Percentiles rank a stretch among this genome's conserved stretches.
Evolutionary conservation across 192 early-diverging fungal genomes (phyloP).

Genomic region (Kickxella alabastrina): DNA sequence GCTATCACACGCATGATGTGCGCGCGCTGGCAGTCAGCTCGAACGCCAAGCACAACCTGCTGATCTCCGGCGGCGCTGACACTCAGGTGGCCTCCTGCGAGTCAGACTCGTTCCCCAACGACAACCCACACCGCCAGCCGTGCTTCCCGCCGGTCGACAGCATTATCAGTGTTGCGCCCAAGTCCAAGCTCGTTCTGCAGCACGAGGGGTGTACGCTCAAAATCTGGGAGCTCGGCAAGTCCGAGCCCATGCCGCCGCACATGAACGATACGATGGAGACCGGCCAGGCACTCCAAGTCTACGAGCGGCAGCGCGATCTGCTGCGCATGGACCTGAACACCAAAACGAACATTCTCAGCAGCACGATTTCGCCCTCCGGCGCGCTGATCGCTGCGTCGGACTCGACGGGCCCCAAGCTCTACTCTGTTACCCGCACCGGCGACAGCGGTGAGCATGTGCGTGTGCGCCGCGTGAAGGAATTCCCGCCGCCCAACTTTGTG

Average conservation of each 20-base stretch:
- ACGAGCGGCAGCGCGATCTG: constrained; percentile 63
- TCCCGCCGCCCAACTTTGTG: constrained; percentile 49
- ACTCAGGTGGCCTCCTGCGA: constrained; percentile 64
- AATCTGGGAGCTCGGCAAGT: constrained; percentile 79
- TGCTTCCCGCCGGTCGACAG: constrained; percentile 59
- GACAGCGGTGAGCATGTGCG: constrained; percentile 17
- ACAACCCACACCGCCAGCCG: constrained; percentile 59
- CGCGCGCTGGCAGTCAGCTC: constrained; percentile 80
- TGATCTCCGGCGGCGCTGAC: constrained; percentile 86
- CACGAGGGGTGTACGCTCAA: constrained; percentile 64
- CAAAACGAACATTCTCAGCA: constrained; percentile 63
- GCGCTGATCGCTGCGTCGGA: constrained; percentile 80
- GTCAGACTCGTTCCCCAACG: constrained; percentile 58
- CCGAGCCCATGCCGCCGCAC: constrained; percentile 21
- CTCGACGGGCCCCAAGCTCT: constrained; percentile 64
- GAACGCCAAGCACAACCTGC: constrained; percentile 56
- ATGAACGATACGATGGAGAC: constrained; percentile 39
- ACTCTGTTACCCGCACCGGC: constrained; percentile 43
- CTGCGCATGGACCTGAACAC: constrained; percentile 75
- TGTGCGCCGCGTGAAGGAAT: constrained; percentile 30
- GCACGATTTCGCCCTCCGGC: constrained; percentile 78
- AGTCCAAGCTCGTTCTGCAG: constrained; percentile 60
- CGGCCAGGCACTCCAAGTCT: constrained; percentile 47
- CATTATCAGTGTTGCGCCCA: constrained; percentile 59
- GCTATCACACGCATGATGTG: constrained; percentile 95